Evolutionary conservation across 805 yeast species (phyloP).

Genomic region (Komagataella populi): DNA sequence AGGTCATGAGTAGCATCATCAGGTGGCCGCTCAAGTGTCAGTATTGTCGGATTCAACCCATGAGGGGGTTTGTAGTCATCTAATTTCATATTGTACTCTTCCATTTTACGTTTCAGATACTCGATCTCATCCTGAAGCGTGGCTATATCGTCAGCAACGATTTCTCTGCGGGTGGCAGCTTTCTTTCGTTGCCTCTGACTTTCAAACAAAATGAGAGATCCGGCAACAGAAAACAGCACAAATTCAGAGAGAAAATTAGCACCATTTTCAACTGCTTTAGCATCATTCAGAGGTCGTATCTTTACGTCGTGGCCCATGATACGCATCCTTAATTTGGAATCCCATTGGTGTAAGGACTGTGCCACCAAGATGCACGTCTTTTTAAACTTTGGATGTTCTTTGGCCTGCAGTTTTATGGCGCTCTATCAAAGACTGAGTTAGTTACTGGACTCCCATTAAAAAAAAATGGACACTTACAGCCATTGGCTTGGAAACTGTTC

Average conservation of each 20-base stretch:
- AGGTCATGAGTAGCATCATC: slow-evolving; percentile 5
- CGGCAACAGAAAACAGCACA: slow-evolving; percentile 72
- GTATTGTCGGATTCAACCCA: slow-evolving; percentile 29
- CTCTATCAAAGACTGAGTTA: slow-evolving; percentile 17
- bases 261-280: slow-evolving; percentile 71
- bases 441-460: not conserved
- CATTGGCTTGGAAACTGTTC: slow-evolving; percentile 72
- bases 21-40: slow-evolving; percentile 19
- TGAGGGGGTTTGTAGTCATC: slow-evolving; percentile 36
- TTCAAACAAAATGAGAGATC: slow-evolving; percentile 61
- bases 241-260: slow-evolving; percentile 68
- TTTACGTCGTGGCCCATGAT: slow-evolving; percentile 41
- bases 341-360: slow-evolving; percentile 56
- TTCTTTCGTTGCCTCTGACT: slow-evolving; percentile 53
- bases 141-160: slow-evolving; percentile 58
- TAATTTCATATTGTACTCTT: slow-evolving; percentile 21
- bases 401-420: slow-evolving; percentile 59
- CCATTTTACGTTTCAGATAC: slow-evolving; percentile 34
- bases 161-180: slow-evolving; percentile 46
- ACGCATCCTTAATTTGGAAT: slow-evolving; percentile 44
- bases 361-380: slow-evolving; percentile 55
- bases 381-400: slow-evolving; percentile 53
- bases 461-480: slow-evolving; percentile 25
- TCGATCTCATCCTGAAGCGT: slow-evolving; percentile 61
- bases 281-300: slow-evolving; percentile 70